Conservation (phyloP, 192 early-diverging fungal genomes). For the Borealophlyctis nickersoniae region DNA sequence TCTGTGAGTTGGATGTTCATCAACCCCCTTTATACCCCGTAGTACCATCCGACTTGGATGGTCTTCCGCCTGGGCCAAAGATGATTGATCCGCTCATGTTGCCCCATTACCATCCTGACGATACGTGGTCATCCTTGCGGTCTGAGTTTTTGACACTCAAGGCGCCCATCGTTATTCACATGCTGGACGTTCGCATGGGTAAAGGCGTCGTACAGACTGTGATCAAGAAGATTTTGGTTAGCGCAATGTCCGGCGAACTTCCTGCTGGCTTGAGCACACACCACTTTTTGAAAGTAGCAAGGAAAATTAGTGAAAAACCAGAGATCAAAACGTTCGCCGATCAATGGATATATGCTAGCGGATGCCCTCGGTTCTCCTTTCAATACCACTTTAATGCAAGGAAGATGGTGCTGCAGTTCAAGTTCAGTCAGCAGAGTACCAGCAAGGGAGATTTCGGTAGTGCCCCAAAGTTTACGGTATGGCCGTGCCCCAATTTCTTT, state of each 20-base stretch:
- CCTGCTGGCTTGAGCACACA: conserved; percentile 44
- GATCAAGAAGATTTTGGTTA: conserved; percentile 73
- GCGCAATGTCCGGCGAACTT: conserved; percentile 55
- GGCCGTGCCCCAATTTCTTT: background rate
- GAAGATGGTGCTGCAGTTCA: conserved; percentile 92
- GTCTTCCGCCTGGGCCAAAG: background rate
- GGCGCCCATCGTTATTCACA: conserved; percentile 82
- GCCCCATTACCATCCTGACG: conserved; percentile 44
- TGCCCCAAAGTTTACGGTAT: conserved; percentile 47
- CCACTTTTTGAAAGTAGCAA: conserved; percentile 70
- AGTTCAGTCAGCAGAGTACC: conserved; percentile 43
- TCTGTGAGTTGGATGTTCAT: conserved; percentile 80
- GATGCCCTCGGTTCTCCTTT: conserved; percentile 81
- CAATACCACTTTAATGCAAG: conserved; percentile 88
- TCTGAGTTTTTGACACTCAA: conserved; percentile 80
- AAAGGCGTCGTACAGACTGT: conserved; percentile 75
- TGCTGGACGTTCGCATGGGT: conserved; percentile 83
- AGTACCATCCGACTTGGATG: conserved; percentile 35
- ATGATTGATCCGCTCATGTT: conserved; percentile 37
- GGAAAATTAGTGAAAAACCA: conserved; percentile 74
- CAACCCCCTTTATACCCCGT: conserved; percentile 80
- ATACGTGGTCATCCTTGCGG: conserved; percentile 41
- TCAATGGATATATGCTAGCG: conserved; percentile 92
- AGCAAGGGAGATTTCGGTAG: conserved; percentile 42
- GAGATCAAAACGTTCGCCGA: conserved; percentile 80